A percentile compares a stretch with the other conserved stretches of the same genome.
Conservation (phyloP, 805 yeast species). For the Metschnikowia anglica region DNA sequence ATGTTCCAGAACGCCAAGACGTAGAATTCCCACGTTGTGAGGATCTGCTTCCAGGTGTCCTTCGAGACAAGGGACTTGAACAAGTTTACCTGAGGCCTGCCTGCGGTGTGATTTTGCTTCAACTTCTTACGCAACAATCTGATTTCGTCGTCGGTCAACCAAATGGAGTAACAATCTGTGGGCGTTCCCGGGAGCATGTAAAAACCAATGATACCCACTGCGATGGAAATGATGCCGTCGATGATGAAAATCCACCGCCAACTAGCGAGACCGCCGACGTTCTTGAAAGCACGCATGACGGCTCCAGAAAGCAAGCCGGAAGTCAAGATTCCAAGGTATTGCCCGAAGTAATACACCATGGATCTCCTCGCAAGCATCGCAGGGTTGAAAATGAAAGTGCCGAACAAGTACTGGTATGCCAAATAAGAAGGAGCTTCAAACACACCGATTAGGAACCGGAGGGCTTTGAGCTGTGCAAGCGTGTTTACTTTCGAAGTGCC, state of each 20-base stretch:
- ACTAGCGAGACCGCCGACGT: conserved; percentile 18
- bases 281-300: conserved; percentile 15
- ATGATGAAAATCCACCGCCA: conserved; percentile 23
- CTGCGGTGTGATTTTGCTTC: conserved; percentile 21
- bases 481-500: conserved; percentile 21
- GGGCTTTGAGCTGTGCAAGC: conserved; percentile 24
- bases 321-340: conserved; percentile 31
- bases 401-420: conserved; percentile 27
- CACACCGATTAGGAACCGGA: conserved; percentile 28
- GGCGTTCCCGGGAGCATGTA: conserved; percentile 25
- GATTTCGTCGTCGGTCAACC: conserved; percentile 21
- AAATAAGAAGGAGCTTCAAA: conserved; percentile 30
- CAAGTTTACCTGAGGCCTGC: conserved; percentile 18
- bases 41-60: conserved; percentile 51
- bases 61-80: conserved; percentile 17
- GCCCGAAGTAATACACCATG: conserved; percentile 29
- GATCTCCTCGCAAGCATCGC: conserved; percentile 28
- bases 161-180: conserved; percentile 20
- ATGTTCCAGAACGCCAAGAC: conserved; percentile 53
- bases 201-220: conserved; percentile 20
- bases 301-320: conserved; percentile 30
- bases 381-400: conserved; percentile 26
- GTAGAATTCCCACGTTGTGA: conserved; percentile 61
- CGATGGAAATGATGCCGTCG: conserved; percentile 19
- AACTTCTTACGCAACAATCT: conserved; percentile 38